Evolutionary conservation across 176 grass and related monocot species (phyloP).

Genomic region (Carex littledalei): DNA sequence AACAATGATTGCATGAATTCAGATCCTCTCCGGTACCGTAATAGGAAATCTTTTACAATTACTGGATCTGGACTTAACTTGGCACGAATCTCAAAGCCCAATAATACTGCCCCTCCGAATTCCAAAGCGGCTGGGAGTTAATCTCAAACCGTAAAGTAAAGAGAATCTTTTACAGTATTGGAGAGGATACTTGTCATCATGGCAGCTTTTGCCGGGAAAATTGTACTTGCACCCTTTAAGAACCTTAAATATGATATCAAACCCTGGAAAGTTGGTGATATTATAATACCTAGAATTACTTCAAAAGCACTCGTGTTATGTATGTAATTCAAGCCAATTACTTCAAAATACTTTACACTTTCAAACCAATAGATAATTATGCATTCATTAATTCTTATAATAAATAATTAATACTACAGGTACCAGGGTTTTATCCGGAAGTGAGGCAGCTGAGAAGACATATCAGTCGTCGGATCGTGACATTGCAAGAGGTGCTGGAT

Average conservation of each 20-base stretch:
- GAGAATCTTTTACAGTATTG: too few species aligned
- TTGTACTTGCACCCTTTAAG: too few species aligned
- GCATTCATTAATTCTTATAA: not conserved
- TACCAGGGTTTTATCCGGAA: slow-evolving; percentile 65
- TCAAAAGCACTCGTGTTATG: not conserved
- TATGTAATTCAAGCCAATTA: not conserved
- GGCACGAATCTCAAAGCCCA: too few species aligned
- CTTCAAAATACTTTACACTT: not conserved
- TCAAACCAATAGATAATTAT: not conserved
- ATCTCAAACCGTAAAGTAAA: too few species aligned
- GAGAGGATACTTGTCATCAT: not conserved
- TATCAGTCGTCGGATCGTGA: slow-evolving; percentile 63
- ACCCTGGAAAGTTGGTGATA: not conserved
- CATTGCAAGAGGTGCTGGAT: slow-evolving; percentile 78
- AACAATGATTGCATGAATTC: not conserved
- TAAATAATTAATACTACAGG: not conserved
- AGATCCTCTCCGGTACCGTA: too few species aligned
- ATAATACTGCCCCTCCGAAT: too few species aligned
- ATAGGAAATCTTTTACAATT: too few species aligned
- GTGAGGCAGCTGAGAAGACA: slow-evolving; percentile 64
- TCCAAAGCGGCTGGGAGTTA: too few species aligned
- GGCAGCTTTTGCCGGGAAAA: not conserved
- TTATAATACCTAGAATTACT: not conserved
- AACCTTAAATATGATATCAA: not conserved
- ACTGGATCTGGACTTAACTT: not conserved